Base-by-base conservation (phyloP, 1,284 basidiomycete genomes). In the Pyrrhoderma noxium region DNA sequence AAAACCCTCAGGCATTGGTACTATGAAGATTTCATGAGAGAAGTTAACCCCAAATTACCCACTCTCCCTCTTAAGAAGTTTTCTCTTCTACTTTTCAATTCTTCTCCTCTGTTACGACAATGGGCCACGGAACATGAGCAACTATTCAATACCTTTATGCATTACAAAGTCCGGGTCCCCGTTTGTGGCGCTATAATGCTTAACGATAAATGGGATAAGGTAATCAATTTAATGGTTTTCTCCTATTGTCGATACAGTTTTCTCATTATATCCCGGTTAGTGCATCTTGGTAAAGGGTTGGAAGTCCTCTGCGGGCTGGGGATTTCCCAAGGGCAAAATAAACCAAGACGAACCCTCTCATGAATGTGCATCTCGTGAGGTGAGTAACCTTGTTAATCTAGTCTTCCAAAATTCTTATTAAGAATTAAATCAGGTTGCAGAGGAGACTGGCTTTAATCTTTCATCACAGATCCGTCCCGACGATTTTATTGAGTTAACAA, bases 111-210 rank as follows among this genome's bases (percentile, higher is more conserved):
- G 40, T 72, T 93, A 23, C 80, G 83, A 55, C 83, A 85, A 59
- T 89, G 85, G 82, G 82, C 80, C 58, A 71, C 82, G 60, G 83
- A 87, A 64, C 86, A 89, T 60, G 89, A 90, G 61, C 76, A 83
- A 61, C 82, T 85, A 8, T 91, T 89, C 68, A 77, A 81, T 60
- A 79, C 77, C 45, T 94, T 93, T 67, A 87, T 95, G 86, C 77
- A 86, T 59, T 99, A 99, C 72, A 99, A 99, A 76, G 93, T 89
- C 35, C 79, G 92, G 61, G 96, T 99, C 2, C 96, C 96, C 9
- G 95, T 98, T n/a, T 99, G 96, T 61, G 96, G 96, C 49, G 93
- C 90, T 16, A 97, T 99, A 61, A 85, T 99, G 80, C 73, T 99
- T 58, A 93, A 94, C 61, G 77, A 85, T 56, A 77, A 79, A 27